Evolutionary conservation across 2,329 filamentous ascomycete species (phyloP), one percentile per base, ranked within the genome.

Genomic region (Gnomoniopsis smithogilvyi): DNA sequence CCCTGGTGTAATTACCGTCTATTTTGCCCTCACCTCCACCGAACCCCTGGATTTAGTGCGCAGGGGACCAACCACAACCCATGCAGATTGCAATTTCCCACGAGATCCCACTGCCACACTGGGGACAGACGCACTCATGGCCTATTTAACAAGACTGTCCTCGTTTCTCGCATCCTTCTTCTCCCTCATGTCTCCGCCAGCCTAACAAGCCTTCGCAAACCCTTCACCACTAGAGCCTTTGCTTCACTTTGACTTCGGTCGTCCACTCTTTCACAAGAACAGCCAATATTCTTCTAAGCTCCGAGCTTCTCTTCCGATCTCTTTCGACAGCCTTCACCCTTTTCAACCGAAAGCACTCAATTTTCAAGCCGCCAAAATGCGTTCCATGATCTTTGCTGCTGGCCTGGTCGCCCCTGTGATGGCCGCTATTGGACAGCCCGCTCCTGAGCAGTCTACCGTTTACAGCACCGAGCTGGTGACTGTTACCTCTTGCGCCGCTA

Each of bases 381-480:
- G 81, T 83, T 85, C 85, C 81, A 69, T 80, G 68, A 58, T 62
- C 47, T 54, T 62, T 70, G 75, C 78, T 68, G 76, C 78, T 66
- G 71, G 74, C 70, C 69, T 81, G 69, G 76, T 85, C 68, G 78
- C 76, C 66, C 77, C 74, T 68, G 76, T 75, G 69, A 76, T 71
- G 65, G 66, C 76, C 66, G 68, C 72, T 50, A 51, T 56, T 10
- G 47, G 46, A 19, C 54, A 50, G 54, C 22, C 54, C 21, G 34
- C 54, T 19, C 63, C 66, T 57, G 63, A 63, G 50, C 59, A 68
- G 61, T 72, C 68, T 67, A 79, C 82, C 68, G 75, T 85, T 75
- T 84, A 82, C 80, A 74, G 76, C 69, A 85, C 81, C 65, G 78
- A 84, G 70, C 77, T 80, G 70, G 76, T 83, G 66, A 86, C 84